Base-by-base conservation (phyloP, 495 filamentous ascomycete genomes). In the Clohesyomyces aquaticus region DNA sequence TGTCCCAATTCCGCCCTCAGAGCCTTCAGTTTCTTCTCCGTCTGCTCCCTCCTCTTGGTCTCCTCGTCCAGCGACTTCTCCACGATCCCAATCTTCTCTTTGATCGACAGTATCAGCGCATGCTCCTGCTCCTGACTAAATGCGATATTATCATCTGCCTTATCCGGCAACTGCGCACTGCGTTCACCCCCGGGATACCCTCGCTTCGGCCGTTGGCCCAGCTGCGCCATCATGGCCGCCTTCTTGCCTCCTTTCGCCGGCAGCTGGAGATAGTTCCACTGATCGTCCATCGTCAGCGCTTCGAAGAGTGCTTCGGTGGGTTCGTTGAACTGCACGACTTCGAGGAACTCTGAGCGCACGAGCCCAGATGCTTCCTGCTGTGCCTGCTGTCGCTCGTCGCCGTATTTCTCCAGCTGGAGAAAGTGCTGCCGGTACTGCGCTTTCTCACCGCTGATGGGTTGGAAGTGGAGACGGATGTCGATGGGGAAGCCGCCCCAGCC, bases 401-500 rank as follows among this genome's bases (percentile, higher is more conserved):
- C 91, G 72, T 93, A 98, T 0, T 92, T 91, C 70, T 97, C 93
- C 16, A 98, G 82, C 52, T 94, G 90, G 55, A 98, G 78, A 70
- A 89, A 89, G 73, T 97, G 94, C 77, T 91, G 94, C 0, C 96
- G 79, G 0, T 90, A 94, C 77, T 94, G 88, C 11, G 93, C 88
- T 76, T 97, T 97, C 78, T 97, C 94, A 70, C 80, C 82, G 32
- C 86, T 88, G 68, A 96, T 89, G 21, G 88, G 84, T 21, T 90
- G 84, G 75, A 96, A 98, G 78, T 91, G 93, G 0, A 98, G 77
- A 71, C 96, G 91, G 72, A 98, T 88, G 60, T 91, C 87, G 65
- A 98, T 93, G 71, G 94, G 89, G 79, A 98, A 98, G 79, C 96
- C 94, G 68, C 94, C 94, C 91, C 93, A 98, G 38, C 94, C 94